Evolutionary conservation across 352 stramenopile genomes (phyloP).

Genomic region (Hyaloperonospora brassicae): DNA sequence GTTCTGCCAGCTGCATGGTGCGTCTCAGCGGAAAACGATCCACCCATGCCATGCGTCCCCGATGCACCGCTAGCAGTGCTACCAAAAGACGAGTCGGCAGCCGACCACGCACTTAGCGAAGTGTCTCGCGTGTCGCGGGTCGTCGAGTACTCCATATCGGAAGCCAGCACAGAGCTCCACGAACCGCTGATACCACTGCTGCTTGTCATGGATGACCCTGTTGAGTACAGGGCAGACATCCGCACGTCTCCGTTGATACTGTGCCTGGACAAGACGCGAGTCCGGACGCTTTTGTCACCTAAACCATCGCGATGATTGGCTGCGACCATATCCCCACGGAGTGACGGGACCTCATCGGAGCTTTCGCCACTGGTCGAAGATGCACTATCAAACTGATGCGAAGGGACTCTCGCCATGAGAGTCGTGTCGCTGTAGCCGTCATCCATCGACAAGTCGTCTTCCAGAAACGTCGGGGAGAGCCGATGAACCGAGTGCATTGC

Average conservation of each 20-base stretch:
- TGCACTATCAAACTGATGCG: conserved; percentile 12
- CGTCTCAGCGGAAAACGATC: conserved; percentile 19
- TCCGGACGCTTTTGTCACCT: conserved; percentile 11
- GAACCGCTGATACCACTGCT: conserved; percentile 42
- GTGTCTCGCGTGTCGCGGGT: conserved; percentile 68
- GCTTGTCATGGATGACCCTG: conserved; percentile 44
- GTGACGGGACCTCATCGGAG: conserved; percentile 18
- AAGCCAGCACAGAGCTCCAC: conserved; percentile 72
- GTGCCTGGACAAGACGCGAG: conserved; percentile 11
- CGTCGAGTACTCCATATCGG: conserved; percentile 36
- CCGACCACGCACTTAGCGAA: conserved; percentile 49
- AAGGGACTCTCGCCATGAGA: conserved; percentile 18
- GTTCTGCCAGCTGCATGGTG: conserved; percentile 10
- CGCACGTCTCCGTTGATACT: conserved; percentile 20
- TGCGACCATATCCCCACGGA: conserved; percentile 10
- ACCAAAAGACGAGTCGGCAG: conserved; percentile 34
- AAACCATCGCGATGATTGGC: conserved; percentile 10
- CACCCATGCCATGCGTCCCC: conserved; percentile 10
- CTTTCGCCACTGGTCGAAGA: conserved; percentile 24
- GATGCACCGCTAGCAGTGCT: conserved; percentile 16
- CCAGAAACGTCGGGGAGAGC: conserved; percentile 51
- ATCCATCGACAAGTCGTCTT: conserved; percentile 30
- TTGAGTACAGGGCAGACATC: conserved; percentile 26
- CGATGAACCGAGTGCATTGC: conserved; percentile 33
- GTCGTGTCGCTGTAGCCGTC: conserved; percentile 21